Conservation (phyloP, 2,329 filamentous ascomycete genomes). For the Aureobasidium sp. region DNA sequence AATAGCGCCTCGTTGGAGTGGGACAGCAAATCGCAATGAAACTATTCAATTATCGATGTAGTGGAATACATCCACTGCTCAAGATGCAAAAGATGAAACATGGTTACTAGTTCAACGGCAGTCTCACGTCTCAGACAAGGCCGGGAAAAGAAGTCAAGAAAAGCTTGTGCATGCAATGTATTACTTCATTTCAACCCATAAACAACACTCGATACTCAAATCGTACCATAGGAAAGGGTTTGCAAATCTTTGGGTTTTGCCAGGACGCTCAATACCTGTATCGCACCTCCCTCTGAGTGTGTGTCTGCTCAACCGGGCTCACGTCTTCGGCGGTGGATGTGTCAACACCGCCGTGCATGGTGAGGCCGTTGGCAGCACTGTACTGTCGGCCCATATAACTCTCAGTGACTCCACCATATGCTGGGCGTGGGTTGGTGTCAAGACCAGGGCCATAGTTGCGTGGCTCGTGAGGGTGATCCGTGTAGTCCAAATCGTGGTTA, state of each 20-base stretch:
- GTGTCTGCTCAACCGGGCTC: not conserved
- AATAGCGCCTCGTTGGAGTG: too few relatives aligned
- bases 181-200: not conserved
- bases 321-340: not conserved
- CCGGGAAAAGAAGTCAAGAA: not conserved
- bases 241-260: too few relatives aligned
- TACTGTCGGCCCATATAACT: constrained; percentile 37
- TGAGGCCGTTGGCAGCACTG: constrained; percentile 35
- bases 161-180: not conserved
- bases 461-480: constrained; percentile 6
- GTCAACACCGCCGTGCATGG: constrained; percentile 36
- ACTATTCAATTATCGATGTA: too few relatives aligned
- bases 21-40: too few relatives aligned
- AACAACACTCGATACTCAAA: not conserved
- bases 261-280: constrained; percentile 1
- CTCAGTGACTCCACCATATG: constrained; percentile 27
- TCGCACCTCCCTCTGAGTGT: not conserved
- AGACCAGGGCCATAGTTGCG: not conserved
- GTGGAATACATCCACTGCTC: too few relatives aligned
- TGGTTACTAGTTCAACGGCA: too few relatives aligned
- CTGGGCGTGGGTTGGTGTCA: constrained; percentile 17
- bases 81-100: too few relatives aligned
- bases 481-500: constrained; percentile 1
- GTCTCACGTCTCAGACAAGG: too few relatives aligned
- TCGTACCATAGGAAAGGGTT: too few relatives aligned